Base-by-base conservation (phyloP, 179 eudicot genomes). In the Patellifolia procumbens region DNA sequence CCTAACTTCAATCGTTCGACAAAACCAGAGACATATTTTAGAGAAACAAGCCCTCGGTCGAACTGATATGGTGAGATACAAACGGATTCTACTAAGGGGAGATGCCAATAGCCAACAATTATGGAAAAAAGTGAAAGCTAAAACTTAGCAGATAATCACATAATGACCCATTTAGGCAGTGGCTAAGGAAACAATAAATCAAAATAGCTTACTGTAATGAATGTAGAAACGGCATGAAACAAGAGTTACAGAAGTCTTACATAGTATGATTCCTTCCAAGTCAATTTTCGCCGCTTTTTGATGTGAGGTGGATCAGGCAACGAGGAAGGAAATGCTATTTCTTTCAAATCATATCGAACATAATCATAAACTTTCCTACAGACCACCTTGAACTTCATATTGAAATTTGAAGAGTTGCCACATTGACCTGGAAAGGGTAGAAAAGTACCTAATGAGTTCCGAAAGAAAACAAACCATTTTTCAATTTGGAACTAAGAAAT, bases 281-380 rank as follows among this genome's bases (percentile, higher is more conserved):
- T 89, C 61, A 92, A 63, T 70, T 92, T 88, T 12, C 85, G 87
- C 49, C 86, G 90, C 90, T 87, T 90, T 78, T 87, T 92, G 15
- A 90, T 73, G 80, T 87, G 90, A 56, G 96, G 98, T 4, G 97
- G 97, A 83, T 92, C 94, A 53, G 96, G 97, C 82, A 92, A 86
- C 58, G 96, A 92, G n/a, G 97, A 92, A n/a, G 98, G 98, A 77
- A 90, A 91, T 28, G 97, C 98, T 68, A 91, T 93, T 75, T 93
- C 98, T 81, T 90, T 93, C 75, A 93, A 83, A 86, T 93, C 98
- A 79, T 91, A 87, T 5, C 97, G 91, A 71, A 90, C 88, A 66
- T 93, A 93, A 82, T 91, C 86, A 61, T 77, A 85, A 4, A 86
- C 24, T 67, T 90, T 89, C 77, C 85, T 88, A 70, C 82, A 85